Conservation (phyloP, 2,329 filamentous ascomycete genomes). For the Aspergillus terreus region DNA sequence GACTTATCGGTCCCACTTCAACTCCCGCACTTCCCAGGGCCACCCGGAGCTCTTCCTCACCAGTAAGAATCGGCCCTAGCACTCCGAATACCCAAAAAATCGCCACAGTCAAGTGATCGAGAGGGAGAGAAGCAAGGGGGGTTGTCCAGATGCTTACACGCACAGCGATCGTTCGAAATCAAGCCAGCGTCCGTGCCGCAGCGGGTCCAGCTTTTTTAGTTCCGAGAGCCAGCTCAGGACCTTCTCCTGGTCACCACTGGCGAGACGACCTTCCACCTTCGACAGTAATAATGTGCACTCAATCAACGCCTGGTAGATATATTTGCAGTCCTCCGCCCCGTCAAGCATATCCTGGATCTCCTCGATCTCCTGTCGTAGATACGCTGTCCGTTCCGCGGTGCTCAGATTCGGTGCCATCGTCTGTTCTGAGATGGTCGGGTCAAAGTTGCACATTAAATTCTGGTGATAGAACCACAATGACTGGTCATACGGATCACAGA, state of each 20-base stretch:
- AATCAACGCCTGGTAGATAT: slow-evolving; percentile 83
- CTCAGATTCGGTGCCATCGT: slow-evolving; percentile 65
- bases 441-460: slow-evolving; percentile 70
- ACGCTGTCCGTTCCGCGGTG: slow-evolving; percentile 58
- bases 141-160: slow-evolving; percentile 23
- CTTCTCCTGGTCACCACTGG: slow-evolving; percentile 42
- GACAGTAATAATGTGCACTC: slow-evolving; percentile 64
- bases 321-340: slow-evolving; percentile 71
- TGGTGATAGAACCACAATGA: slow-evolving; percentile 97
- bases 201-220: slow-evolving; percentile 67
- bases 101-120: neutral
- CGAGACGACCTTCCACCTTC: slow-evolving; percentile 47
- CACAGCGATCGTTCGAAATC: slow-evolving; percentile 56
- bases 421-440: slow-evolving; percentile 46
- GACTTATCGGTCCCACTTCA: neutral
- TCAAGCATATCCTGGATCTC: slow-evolving; percentile 65
- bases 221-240: slow-evolving; percentile 59
- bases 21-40: neutral
- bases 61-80: neutral
- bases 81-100: neutral
- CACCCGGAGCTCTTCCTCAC: neutral
- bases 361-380: slow-evolving; percentile 68
- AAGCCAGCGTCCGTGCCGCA: slow-evolving; percentile 70
- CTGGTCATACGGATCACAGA: slow-evolving; percentile 91
- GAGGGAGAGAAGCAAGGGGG: slow-evolving; percentile 11